Evolutionary conservation across 2,329 filamentous ascomycete genomes (phyloP), one percentile per base, ranked within the genome.

Genomic region (Ophiostoma montium): DNA sequence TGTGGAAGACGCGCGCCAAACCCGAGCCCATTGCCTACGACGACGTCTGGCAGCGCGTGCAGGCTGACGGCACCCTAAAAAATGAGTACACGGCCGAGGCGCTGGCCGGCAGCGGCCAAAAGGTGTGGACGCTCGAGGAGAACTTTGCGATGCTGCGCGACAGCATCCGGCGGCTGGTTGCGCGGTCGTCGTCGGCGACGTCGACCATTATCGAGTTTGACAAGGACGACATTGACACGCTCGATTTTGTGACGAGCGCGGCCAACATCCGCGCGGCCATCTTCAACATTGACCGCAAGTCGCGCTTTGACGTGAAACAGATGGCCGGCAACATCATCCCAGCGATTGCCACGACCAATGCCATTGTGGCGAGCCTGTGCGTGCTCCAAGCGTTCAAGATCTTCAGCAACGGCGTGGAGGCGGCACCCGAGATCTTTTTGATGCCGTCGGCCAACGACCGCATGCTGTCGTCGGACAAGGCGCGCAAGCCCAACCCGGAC

Each of bases 241-340:
- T 98, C 8, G 89, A 98, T 61, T 96, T 98, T 62, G 92, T 98
- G 7, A 78, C 88, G 1, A 80, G 92, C 1, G 86, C 84, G 57
- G 87, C 90, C 30, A 98, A 98, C 59, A 76, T 98, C 21, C 79
- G 92, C 41, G 92, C 90, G 1, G 72, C 78, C 21, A 74, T 94
- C n/a, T 98, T 98, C 61, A 84, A 81, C 50, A 95, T 98, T 51
- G 84, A 90, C 48, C 68, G 72, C 5, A 90, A 87, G 63, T 94
- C 88, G 19, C 87, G 94, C 52, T 98, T 96, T 60, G 89, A 96
- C 61, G 89, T 92, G 59, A 98, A 98, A 68, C 85, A 98, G 66
- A 98, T 96, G 90, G 92, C 92, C 4, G 92, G 92, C 48, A 98
- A 98, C 62, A 98, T 98, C 59, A 98, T 98, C 53, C 92, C 92